Base-by-base conservation (phyloP, 805 yeast genomes). In the Nakazawaea laoshanensis region DNA sequence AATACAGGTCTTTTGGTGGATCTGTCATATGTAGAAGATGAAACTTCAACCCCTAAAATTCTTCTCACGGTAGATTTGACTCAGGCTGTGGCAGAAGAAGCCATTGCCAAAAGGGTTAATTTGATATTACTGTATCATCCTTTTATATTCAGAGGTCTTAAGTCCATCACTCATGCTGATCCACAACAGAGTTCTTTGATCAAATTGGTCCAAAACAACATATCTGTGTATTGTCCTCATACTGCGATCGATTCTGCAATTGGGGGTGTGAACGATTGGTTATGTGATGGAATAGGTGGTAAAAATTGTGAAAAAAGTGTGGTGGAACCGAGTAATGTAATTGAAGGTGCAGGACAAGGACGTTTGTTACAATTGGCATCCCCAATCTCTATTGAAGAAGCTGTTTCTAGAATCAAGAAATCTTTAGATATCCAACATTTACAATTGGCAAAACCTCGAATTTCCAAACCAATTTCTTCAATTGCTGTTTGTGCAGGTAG, bases 401-500 rank as follows among this genome's bases (percentile, higher is more conserved):
- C 80, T 1, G 67, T 84, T 3, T 35, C 42, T 1, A 61, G 63
- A 20, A 65, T 79, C 29, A 88, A 87, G 50, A 29, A 33, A 1
- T 57, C 63, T 19, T 55, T 89, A 27, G 63, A 60, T 0, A 54
- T 89, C 34, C 34, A 53, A 0, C 55, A 74, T 41, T 59, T 88
- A 6, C 94, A 84, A 50, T 70, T 85, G 2, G 84, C 85, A 2
- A 41, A 42, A 25, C 49, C 50, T 27, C 42, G 52, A 36, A 38
- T 38, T 8, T 49, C 44, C 19, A 57, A 56, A 5, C 39, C 39
- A 3, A 65, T 86, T 33, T 55, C 52, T 16, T 66, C 71, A 0
- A 61, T 87, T 15, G 97, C 96, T 1, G 53, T 92, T 11, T 92
- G 99, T 56, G 97, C 98, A 3, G 99, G 99, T 0, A 82, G 95